A percentile compares a stretch with the other conserved stretches of the same genome.
Conservation (phyloP, 495 filamentous ascomycete genomes). For the Chaetomium cochliodes region DNA sequence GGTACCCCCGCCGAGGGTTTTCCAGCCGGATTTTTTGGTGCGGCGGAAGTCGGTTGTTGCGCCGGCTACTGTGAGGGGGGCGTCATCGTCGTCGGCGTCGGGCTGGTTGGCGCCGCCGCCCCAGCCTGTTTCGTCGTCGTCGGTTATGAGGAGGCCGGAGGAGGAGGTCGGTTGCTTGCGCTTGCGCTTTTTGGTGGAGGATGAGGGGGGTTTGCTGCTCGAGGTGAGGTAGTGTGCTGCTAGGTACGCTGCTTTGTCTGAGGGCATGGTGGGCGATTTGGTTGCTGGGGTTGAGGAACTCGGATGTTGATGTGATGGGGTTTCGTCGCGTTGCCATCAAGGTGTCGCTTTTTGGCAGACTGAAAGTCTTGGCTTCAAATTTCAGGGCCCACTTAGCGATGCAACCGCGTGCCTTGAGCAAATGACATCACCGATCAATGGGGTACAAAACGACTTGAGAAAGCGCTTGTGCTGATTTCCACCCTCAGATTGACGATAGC, state of each 20-base stretch:
- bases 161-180: conserved; percentile 63
- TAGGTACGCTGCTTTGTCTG: conserved; percentile 79
- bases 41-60: conserved; percentile 70
- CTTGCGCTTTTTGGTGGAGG: conserved; percentile 71
- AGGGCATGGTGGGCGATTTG: conserved; percentile 46
- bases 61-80: conserved; percentile 50
- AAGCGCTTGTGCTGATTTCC: no score
- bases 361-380: conserved; percentile 1
- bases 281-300: not conserved
- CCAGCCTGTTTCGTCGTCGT: conserved; percentile 82
- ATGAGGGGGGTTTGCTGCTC: conserved; percentile 61
- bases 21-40: conserved; percentile 77
- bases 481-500: no score
- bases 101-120: conserved; percentile 45
- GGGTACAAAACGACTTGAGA: no score
- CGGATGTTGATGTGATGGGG: not conserved
- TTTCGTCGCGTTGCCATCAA: conserved; percentile 17
- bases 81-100: conserved; percentile 44
- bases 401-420: not conserved
- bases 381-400: not conserved
- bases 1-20: conserved; percentile 55
- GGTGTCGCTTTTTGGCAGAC: conserved; percentile 1
- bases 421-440: not conserved
- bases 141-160: conserved; percentile 80
- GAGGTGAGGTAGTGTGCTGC: conserved; percentile 88